A percentile compares a stretch with the other conserved stretches of the same genome.
Evolutionary conservation across 1,139 yeast species (phyloP).

Genomic region (Debaryomyces fabryi): DNA sequence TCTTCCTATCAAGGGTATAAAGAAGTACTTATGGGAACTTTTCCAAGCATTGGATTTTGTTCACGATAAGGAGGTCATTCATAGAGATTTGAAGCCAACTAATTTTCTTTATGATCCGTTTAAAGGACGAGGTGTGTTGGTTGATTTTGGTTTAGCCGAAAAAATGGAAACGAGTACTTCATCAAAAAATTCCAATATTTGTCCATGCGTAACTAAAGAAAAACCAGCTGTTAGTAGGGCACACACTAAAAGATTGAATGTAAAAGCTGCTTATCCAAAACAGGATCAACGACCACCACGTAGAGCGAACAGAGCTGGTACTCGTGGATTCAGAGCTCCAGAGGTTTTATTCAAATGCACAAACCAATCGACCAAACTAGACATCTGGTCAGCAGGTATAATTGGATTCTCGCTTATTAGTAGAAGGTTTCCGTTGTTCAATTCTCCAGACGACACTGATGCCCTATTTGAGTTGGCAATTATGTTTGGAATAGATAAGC

Average conservation of each 20-base stretch:
- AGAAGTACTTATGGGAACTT: constrained; percentile 77
- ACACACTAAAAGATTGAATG: constrained; percentile 38
- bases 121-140: constrained; percentile 78
- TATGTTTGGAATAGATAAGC: constrained; percentile 77
- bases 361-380: constrained; percentile 79
- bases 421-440: constrained; percentile 82
- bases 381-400: constrained; percentile 93
- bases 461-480: constrained; percentile 83
- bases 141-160: constrained; percentile 93
- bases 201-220: constrained; percentile 37
- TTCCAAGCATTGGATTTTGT: constrained; percentile 75
- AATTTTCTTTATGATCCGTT: constrained; percentile 81
- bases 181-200: constrained; percentile 23
- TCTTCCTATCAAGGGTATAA: constrained; percentile 76
- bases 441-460: constrained; percentile 89
- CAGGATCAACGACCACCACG: constrained; percentile 85
- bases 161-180: constrained; percentile 20
- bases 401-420: constrained; percentile 73
- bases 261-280: constrained; percentile 72
- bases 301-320: constrained; percentile 97
- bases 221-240: constrained; percentile 25
- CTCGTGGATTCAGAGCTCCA: constrained; percentile 95
- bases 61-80: constrained; percentile 76
- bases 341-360: constrained; percentile 89
- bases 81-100: constrained; percentile 89